Evolutionary conservation across 2,329 filamentous ascomycete genomes (phyloP).

Genomic region (Teratosphaeria viscida): DNA sequence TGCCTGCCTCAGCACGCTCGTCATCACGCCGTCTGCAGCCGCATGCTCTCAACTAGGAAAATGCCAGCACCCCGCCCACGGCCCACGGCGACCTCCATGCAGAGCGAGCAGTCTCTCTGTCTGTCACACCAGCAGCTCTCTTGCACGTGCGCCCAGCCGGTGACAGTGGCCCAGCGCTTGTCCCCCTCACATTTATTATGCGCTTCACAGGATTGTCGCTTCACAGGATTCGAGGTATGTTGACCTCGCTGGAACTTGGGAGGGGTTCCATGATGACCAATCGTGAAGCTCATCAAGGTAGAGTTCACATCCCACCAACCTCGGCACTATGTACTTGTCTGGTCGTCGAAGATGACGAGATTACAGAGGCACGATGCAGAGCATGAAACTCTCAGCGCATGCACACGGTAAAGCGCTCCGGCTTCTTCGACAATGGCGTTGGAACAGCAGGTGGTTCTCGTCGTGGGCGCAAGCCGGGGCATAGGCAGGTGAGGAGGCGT

Average conservation of each 20-base stretch:
- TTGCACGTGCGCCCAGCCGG: background rate
- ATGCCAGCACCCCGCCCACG: background rate
- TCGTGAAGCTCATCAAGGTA: background rate
- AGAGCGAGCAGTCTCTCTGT: background rate
- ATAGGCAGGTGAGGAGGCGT: background rate
- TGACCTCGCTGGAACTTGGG: too few species aligned
- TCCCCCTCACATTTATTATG: too few species aligned
- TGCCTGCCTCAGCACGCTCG: too few species aligned
- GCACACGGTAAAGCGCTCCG: background rate
- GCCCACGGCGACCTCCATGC: background rate
- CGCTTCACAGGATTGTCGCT: too few species aligned
- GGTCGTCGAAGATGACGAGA: background rate
- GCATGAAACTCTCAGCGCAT: background rate
- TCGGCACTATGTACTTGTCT: background rate
- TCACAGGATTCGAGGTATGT: too few species aligned
- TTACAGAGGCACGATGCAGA: background rate
- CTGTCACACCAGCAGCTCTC: background rate
- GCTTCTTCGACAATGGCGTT: slow-evolving; percentile 2
- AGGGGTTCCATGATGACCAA: background rate
- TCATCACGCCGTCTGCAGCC: too few species aligned
- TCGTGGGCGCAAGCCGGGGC: slow-evolving; percentile 41
- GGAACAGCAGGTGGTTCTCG: slow-evolving; percentile 16
- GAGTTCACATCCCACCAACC: background rate
- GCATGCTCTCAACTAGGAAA: background rate
- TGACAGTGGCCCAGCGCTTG: too few species aligned